Evolutionary conservation across 140 eudicot genomes (phyloP).

Genomic region (Anethum foeniculum): DNA sequence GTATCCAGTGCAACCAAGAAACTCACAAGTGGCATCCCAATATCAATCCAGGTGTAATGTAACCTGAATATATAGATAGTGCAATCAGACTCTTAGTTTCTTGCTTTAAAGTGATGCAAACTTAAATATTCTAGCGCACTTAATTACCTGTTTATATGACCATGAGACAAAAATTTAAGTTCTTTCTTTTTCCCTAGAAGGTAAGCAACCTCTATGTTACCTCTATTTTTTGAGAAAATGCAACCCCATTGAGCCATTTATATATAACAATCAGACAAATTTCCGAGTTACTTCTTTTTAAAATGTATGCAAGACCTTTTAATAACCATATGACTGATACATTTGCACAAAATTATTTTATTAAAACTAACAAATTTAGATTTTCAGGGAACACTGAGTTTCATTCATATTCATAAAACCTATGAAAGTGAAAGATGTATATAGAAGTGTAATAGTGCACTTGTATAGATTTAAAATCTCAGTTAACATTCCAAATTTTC

Average conservation of each 20-base stretch:
- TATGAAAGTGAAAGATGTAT: not conserved
- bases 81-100: not conserved
- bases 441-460: too few species aligned
- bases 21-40: constrained; percentile 81
- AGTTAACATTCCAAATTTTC: too few species aligned
- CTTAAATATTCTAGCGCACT: not conserved
- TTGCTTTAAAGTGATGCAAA: too few species aligned
- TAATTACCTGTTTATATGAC: not conserved
- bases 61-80: constrained; percentile 40
- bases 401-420: not conserved
- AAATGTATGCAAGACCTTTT: not conserved
- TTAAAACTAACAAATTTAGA: not conserved
- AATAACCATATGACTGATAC: not conserved
- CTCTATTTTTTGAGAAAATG: not conserved
- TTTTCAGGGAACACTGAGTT: not conserved
- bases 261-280: not conserved
- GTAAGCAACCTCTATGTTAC: not conserved
- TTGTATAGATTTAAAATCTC: too few species aligned
- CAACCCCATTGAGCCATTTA: not conserved
- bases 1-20: constrained; percentile 91
- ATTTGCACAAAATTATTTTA: not conserved
- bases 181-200: not conserved
- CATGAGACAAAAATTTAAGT: too few species aligned
- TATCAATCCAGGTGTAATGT: constrained; percentile 85
- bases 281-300: not conserved